These are phyloP conservation scores for Erysimum cheiranthoides DNA, from an alignment of 345 rosid species.

Conservation along the genomic window DNA sequence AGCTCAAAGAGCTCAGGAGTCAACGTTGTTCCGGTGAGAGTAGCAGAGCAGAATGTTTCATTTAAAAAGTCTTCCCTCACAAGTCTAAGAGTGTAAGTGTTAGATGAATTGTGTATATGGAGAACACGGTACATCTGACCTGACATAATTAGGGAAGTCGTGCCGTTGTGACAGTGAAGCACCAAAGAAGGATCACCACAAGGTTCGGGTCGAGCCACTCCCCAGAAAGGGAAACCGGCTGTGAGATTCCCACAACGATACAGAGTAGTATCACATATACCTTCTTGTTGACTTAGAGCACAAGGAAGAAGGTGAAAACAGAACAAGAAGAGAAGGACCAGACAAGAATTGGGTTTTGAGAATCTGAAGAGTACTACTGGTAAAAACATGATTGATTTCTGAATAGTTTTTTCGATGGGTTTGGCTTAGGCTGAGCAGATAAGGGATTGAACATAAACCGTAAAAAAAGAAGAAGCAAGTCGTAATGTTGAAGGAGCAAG, in stretches of 20 bases:
- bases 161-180: slow-evolving; percentile 33
- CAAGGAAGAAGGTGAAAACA: too few relatives aligned
- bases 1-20: slow-evolving; percentile 29
- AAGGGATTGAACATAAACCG: not conserved
- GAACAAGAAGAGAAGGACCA: too few relatives aligned
- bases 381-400: not conserved
- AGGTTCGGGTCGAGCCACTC: too few relatives aligned
- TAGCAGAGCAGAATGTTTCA: slow-evolving; percentile 23
- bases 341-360: too few relatives aligned
- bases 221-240: too few relatives aligned
- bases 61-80: slow-evolving; percentile 37
- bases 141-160: not conserved
- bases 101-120: not conserved
- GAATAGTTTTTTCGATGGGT: not conserved
- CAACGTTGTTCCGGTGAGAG: slow-evolving; percentile 21
- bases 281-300: too few relatives aligned
- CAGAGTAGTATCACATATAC: too few relatives aligned
- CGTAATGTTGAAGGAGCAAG: not conserved
- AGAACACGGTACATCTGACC: slow-evolving; percentile 38
- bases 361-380: not conserved
- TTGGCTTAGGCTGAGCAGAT: not conserved
- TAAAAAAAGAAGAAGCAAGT: not conserved
- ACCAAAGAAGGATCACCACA: slow-evolving; percentile 48
- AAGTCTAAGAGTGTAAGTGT: slow-evolving; percentile 35
- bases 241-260: too few relatives aligned